Percentiles rank a stretch among this genome's conserved stretches.
These are phyloP conservation scores for Dicorynia guianensis DNA, from an alignment of 306 rosid species.

Conservation along the genomic window DNA sequence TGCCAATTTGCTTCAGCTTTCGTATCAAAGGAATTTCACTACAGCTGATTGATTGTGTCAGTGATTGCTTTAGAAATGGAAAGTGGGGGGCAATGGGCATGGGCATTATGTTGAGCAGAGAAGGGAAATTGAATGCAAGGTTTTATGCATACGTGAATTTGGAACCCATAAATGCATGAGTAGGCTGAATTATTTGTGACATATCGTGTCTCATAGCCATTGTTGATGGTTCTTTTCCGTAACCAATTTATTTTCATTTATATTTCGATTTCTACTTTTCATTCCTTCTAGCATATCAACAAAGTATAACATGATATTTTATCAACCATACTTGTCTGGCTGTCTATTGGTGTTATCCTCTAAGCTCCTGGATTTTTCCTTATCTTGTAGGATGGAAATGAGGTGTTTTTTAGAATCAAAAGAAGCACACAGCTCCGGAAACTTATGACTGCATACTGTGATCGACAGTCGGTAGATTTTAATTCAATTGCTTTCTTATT, in stretches of 20 bases:
- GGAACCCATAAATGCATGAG: neutral
- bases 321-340: neutral
- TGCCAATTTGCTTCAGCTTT: no score
- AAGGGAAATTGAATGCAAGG: neutral
- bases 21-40: no score
- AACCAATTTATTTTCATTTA: no score
- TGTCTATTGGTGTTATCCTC: no score
- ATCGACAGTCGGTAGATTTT: conserved; percentile 57
- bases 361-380: neutral
- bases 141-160: neutral
- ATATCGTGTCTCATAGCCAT: no score
- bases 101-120: no score
- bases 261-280: neutral
- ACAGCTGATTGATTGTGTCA: no score
- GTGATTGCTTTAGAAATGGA: no score
- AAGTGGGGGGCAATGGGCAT: no score
- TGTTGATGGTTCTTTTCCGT: conserved; percentile 8
- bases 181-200: neutral
- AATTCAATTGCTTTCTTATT: conserved; percentile 77
- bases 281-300: neutral
- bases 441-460: conserved; percentile 74
- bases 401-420: conserved; percentile 65
- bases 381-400: conserved; percentile 60
- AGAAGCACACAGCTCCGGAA: conserved; percentile 62
- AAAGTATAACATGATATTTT: neutral